phyloP scores from a whole-genome alignment of 768 basidiomycete genomes.

The Neoboletus subvelutipes region DNA sequence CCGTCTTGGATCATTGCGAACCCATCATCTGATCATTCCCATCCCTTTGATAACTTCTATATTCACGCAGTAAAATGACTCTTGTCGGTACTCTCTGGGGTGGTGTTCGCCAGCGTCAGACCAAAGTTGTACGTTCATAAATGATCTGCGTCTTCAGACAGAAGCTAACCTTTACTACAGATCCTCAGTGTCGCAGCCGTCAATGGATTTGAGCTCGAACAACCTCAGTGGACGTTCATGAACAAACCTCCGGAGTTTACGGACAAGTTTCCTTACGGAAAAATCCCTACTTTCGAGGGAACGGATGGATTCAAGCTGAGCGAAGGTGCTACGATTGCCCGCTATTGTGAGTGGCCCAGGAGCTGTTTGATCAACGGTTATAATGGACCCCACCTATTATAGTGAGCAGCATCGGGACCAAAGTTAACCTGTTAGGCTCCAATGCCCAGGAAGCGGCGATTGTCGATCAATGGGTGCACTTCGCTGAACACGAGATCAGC shows the following conservation, averaged over 20 bases:
- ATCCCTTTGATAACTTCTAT: background rate
- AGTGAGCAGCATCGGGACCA: constrained; percentile 18
- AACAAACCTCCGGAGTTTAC: constrained; percentile 14
- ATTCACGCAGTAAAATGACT: constrained; percentile 11
- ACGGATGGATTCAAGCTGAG: constrained; percentile 17
- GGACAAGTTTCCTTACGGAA: constrained; percentile 21
- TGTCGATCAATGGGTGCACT: constrained; percentile 16
- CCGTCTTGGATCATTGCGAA: too few species aligned
- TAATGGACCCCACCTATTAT: background rate
- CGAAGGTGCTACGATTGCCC: constrained; percentile 24
- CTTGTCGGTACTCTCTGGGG: constrained; percentile 22
- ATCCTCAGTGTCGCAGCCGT: constrained; percentile 23
- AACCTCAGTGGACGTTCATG: constrained; percentile 11
- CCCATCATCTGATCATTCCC: background rate
- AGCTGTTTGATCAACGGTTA: background rate
- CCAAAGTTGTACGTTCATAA: constrained; percentile 22
- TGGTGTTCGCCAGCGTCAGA: constrained; percentile 17
- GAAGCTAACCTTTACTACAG: background rate
- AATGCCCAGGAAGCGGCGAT: constrained; percentile 7
- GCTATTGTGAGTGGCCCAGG: constrained; percentile 15
- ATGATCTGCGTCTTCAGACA: background rate
- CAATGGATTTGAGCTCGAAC: constrained; percentile 16
- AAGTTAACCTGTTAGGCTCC: constrained; percentile 11
- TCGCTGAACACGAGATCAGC: constrained; percentile 14
- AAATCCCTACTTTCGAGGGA: constrained; percentile 24